A percentile compares a stretch with the other conserved stretches of the same genome.
These are phyloP conservation scores for Dendrobium chrysotoxum DNA, from an alignment of 106 monocot species.

Conservation along the genomic window DNA sequence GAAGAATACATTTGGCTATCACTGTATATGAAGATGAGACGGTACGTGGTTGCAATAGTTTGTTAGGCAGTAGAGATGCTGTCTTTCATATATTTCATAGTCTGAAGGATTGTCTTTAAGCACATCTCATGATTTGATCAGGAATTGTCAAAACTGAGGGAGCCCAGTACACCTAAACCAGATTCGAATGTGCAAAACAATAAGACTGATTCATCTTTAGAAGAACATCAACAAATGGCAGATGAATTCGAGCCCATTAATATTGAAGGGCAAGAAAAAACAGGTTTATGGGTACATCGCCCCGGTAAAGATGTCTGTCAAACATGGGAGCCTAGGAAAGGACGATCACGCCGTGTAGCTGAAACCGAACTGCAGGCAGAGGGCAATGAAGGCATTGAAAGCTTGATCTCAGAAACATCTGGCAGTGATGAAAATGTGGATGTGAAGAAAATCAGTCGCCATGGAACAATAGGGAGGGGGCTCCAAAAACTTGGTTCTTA, in stretches of 20 bases:
- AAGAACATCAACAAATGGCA: constrained; percentile 1
- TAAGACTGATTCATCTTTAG: background rate
- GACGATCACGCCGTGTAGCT: background rate
- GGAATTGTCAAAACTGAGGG: background rate
- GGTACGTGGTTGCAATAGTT: constrained; percentile 10
- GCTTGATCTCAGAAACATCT: constrained; percentile 12
- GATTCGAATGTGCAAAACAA: constrained; percentile 6
- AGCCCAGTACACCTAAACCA: background rate
- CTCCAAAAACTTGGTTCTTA: constrained; percentile 31
- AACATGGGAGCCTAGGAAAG: constrained; percentile 27
- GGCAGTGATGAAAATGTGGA: constrained; percentile 10
- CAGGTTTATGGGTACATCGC: constrained; percentile 25
- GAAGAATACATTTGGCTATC: constrained; percentile 70
- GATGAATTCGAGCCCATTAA: constrained; percentile 23
- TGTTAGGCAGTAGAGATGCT: background rate
- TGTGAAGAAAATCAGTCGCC: constrained; percentile 14
- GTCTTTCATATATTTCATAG: background rate
- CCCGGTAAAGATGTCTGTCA: constrained; percentile 14
- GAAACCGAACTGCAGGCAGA: constrained; percentile 13
- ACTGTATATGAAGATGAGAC: constrained; percentile 57
- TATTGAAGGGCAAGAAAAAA: constrained; percentile 19
- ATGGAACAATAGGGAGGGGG: constrained; percentile 20
- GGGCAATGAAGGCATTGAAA: constrained; percentile 14
- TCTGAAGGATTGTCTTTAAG: background rate
- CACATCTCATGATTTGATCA: background rate